Base-by-base conservation (phyloP, 1,284 basidiomycete genomes). In the Rhodotorula mucilaginosa region DNA sequence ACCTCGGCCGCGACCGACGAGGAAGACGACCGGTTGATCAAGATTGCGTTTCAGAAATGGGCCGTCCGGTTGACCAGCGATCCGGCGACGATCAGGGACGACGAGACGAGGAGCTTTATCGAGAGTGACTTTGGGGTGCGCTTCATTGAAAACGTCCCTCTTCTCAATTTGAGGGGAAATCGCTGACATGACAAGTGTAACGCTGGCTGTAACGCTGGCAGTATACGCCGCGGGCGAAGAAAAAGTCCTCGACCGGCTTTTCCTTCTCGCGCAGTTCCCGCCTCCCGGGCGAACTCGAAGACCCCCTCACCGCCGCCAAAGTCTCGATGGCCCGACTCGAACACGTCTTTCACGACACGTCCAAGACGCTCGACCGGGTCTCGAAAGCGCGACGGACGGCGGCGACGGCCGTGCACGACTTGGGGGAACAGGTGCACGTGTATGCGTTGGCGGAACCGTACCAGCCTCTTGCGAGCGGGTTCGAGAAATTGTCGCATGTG, bases 1-100 rank as follows among this genome's bases (percentile, higher is more conserved):
- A 97, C 93, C 0, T 95, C 93, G 3, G 94, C 94, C 2, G 89
- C 92, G 31, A 94, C 92, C 21, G 93, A 97, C 80, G 94, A 97
- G 82, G 95, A 97, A 82, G 85, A 97, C 81, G 94, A 97, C 81
- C 86, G 95, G 48, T 85, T 97, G 2, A 92, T 97, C 54, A 89
- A 90, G 79, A 90, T 94, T 73, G 92, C 93, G 85, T 84, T 97
- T 34, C 95, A 97, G 82, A 85, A 91, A 71, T 97, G 94, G 93
- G 86, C 96, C 70, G 88, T 90, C 12, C 84, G 94, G 64, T 87
- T 97, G 52, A 93, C 90, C 81, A 91, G 93, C 78, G 92, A 97
- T 80, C 88, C 88, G 1, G 91, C 94, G 68, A 81, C 97, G 61
- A 83, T 92, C 58, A 83, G 88, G 69, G 93, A 97, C 75, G 94